phyloP scores from a whole-genome alignment of 208 protist species.

The Wallacemonas sp. region DNA sequence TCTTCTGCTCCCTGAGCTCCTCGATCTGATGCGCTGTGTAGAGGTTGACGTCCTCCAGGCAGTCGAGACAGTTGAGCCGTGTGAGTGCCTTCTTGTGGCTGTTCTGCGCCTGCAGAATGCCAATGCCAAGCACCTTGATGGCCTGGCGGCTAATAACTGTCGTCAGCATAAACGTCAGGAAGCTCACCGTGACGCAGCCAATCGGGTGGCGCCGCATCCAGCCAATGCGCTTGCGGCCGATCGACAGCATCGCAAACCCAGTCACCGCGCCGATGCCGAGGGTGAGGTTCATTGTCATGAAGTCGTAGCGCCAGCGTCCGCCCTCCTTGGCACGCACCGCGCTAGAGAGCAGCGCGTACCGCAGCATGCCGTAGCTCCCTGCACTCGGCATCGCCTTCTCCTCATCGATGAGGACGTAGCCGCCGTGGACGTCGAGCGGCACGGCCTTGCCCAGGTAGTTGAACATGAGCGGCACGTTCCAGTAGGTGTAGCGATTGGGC shows the following conservation, averaged over 20 bases:
- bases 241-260: conserved; percentile 45
- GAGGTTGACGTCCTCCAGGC: conserved; percentile 69
- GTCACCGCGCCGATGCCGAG: conserved; percentile 44
- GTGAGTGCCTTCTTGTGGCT: conserved; percentile 69
- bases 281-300: conserved; percentile 79
- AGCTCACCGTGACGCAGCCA: conserved; percentile 39
- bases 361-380: conserved; percentile 68
- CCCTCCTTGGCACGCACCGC: conserved; percentile 69
- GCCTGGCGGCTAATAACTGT: conserved; percentile 43
- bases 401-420: conserved; percentile 78
- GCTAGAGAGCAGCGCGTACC: conserved; percentile 62
- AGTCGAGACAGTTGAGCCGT: conserved; percentile 68
- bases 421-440: conserved; percentile 74
- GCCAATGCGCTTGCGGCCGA: conserved; percentile 39
- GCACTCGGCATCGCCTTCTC: conserved; percentile 49
- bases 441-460: conserved; percentile 64
- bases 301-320: conserved; percentile 81
- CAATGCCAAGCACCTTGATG: conserved; percentile 61
- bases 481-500: conserved; percentile 51
- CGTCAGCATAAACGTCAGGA: conserved; percentile 38
- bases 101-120: conserved; percentile 66
- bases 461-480: conserved; percentile 79
- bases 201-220: conserved; percentile 76
- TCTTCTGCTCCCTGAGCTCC: conserved; percentile 43
- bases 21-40: conserved; percentile 66